Evolutionary conservation across 169 alveolate genomes (phyloP).

Genomic region (Plasmodium chabaudi): DNA sequence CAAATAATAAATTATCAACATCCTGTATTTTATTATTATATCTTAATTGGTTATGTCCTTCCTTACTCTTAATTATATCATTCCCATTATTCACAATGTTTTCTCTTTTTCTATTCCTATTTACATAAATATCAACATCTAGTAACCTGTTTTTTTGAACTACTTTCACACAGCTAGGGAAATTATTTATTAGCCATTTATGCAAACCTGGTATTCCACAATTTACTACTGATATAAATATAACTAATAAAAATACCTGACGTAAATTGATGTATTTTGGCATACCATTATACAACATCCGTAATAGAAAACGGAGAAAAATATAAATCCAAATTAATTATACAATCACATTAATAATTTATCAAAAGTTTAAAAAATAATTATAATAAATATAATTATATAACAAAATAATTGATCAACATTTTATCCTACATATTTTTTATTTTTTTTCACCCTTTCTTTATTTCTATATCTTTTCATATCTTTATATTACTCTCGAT

Average conservation of each 20-base stretch:
- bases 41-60: background rate
- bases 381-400: no score
- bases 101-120: background rate
- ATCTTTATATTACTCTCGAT: no score
- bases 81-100: background rate
- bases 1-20: constrained; percentile 79
- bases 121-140: constrained; percentile 11
- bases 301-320: no score
- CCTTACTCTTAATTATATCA: background rate
- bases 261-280: background rate
- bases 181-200: constrained; percentile 76
- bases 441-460: no score
- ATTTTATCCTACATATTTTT: no score
- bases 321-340: no score
- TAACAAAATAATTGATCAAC: no score
- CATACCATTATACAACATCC: background rate
- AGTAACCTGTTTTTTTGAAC: constrained; percentile 41
- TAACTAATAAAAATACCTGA: constrained; percentile 3
- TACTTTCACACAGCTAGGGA: constrained; percentile 76
- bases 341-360: no score
- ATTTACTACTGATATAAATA: background rate
- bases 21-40: background rate
- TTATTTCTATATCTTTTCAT: no score
- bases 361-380: no score
- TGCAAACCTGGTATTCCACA: constrained; percentile 82